Base-by-base conservation (phyloP, 192 early-diverging fungal species). In the Rhizoclosmatium sp. region DNA sequence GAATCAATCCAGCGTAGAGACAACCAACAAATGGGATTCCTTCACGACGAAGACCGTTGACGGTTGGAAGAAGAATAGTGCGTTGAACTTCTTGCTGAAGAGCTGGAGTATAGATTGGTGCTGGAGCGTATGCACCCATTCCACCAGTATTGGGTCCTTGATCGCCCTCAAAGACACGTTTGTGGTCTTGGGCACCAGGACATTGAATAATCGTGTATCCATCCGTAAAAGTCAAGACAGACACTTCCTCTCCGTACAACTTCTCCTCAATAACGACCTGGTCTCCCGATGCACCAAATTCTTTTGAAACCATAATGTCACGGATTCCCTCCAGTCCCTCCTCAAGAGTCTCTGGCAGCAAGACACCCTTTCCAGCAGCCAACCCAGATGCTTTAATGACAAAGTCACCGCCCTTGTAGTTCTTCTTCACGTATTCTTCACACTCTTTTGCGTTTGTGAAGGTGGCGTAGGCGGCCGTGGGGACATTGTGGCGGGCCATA, bases 121-220 rank as follows among this genome's bases (percentile, higher is more conserved):
- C 96, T 21, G 98, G 98, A 47, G 94, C 95, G 81, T 99, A 99
- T 68, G 94, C 95, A 7, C 98, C 98, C 98, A 99, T 99, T 64
- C 98, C 98, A 74, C 98, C 98, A 2, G 96, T 98, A 89, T 98
- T 99, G 68, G 94, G 94, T 0, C 98, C 96, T 78, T 86, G 84
- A 80, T 99, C 98, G 78, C 93, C 92, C 69, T 99, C 96, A 76
- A 92, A 90, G n/a, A 93, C 93, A 48, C 98, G 94, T 87, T 99
- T 99, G 87, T 99, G 98, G 82, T 99, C 98, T 88, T 99, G 98
- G 44, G 97, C 97, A 61, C 93, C 93, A 9, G 98, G 98, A 80
- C 96, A 87, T 56, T 93, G 86, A 41, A 94, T 82, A 59, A 98
- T 87, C 0, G 95, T 96, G 89, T 99, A 97, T 61, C 97, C 98